Percentiles rank a stretch among this genome's conserved stretches.
These are phyloP conservation scores for Berkeleyomyces rouxiae DNA, from an alignment of 2,329 filamentous ascomycete genomes.

Conservation along the genomic window DNA sequence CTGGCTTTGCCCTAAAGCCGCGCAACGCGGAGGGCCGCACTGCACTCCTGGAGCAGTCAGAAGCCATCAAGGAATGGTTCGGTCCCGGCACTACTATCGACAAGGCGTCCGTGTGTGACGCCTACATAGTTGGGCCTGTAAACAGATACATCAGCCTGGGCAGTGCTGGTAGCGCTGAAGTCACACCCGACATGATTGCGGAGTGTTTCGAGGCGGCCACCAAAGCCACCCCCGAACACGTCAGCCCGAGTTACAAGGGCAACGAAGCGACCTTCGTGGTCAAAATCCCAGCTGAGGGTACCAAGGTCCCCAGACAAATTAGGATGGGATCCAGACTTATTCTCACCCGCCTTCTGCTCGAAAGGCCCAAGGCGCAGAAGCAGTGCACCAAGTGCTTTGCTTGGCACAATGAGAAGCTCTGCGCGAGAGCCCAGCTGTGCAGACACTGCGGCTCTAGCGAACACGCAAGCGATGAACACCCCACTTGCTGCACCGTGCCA, in stretches of 20 bases:
- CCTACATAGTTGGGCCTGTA: background rate
- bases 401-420: background rate
- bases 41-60: background rate
- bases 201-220: background rate
- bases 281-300: background rate
- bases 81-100: background rate
- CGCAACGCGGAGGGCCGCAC: background rate
- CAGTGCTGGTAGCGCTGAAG: background rate
- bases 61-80: background rate
- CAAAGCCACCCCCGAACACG: background rate
- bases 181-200: background rate
- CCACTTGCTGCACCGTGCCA: background rate
- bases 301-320: background rate
- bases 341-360: background rate
- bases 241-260: background rate
- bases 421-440: background rate
- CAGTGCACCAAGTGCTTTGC: background rate
- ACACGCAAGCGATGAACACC: background rate
- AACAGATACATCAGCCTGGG: background rate
- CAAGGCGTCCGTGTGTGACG: background rate
- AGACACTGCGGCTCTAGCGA: background rate
- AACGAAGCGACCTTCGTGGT: background rate
- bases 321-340: background rate
- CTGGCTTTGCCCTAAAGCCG: background rate
- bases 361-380: background rate